These are phyloP conservation scores for Monosporascus sp. DNA, from an alignment of 2,329 filamentous ascomycete genomes.

Conservation along the genomic window DNA sequence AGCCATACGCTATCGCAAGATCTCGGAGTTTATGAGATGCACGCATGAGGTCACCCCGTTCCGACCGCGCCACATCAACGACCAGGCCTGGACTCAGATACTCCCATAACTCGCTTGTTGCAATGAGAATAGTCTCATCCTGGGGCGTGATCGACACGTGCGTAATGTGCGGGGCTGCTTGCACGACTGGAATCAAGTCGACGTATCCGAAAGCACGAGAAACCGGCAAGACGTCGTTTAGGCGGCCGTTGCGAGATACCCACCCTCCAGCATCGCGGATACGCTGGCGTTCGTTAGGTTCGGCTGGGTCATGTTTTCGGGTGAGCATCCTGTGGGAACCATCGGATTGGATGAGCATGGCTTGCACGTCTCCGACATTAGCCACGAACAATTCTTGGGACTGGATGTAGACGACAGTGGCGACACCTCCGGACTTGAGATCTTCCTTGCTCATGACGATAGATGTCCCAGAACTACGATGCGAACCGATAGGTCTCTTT, in stretches of 20 bases:
- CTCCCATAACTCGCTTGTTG: constrained; percentile 92
- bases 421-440: constrained; percentile 82
- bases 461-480: constrained; percentile 66
- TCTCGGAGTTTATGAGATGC: constrained; percentile 92
- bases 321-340: constrained; percentile 80
- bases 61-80: constrained; percentile 83
- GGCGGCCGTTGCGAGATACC: constrained; percentile 87
- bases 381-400: constrained; percentile 88
- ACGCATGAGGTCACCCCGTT: constrained; percentile 86
- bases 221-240: constrained; percentile 88
- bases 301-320: constrained; percentile 87
- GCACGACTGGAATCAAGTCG: constrained; percentile 85
- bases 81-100: constrained; percentile 85
- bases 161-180: constrained; percentile 80
- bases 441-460: constrained; percentile 85
- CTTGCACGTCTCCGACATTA: constrained; percentile 92
- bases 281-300: constrained; percentile 73
- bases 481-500: constrained; percentile 59
- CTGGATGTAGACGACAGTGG: constrained; percentile 84
- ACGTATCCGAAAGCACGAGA: constrained; percentile 94
- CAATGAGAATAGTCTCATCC: constrained; percentile 89
- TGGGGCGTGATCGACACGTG: constrained; percentile 76
- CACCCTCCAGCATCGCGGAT: constrained; percentile 94
- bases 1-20: constrained; percentile 90
- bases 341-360: constrained; percentile 89